Conservation (phyloP, 1,284 basidiomycete genomes). For the Sporisorium sorghi region DNA sequence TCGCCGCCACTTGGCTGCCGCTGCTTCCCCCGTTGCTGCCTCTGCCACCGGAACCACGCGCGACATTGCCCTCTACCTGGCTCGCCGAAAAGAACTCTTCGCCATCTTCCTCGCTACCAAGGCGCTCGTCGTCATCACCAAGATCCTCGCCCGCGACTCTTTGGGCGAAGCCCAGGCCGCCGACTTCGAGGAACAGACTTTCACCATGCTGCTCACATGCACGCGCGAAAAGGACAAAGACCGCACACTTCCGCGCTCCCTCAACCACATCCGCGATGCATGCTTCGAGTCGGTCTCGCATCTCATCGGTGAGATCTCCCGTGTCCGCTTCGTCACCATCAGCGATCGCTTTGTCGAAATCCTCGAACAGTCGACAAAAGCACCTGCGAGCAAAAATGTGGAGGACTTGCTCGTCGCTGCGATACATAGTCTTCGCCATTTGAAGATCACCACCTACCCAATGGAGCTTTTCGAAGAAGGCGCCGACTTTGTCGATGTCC, state of each 20-base stretch:
- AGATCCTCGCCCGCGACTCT: slow-evolving; percentile 27
- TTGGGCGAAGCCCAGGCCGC: slow-evolving; percentile 46
- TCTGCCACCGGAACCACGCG: slow-evolving; percentile 23
- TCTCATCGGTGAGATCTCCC: slow-evolving; percentile 64
- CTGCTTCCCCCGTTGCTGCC: slow-evolving; percentile 14
- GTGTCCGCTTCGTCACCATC: slow-evolving; percentile 56
- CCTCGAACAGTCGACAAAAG: slow-evolving; percentile 55
- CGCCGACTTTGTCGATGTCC: slow-evolving; percentile 86
- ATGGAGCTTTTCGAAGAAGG: slow-evolving; percentile 93
- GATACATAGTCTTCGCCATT: slow-evolving; percentile 62
- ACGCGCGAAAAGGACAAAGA: slow-evolving; percentile 58
- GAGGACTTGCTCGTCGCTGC: slow-evolving; percentile 62
- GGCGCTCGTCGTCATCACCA: slow-evolving; percentile 46
- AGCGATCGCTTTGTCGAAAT: slow-evolving; percentile 65
- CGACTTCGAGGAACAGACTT: slow-evolving; percentile 52
- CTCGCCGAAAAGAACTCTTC: slow-evolving; percentile 52
- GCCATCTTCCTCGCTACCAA: slow-evolving; percentile 50
- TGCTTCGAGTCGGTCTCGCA: slow-evolving; percentile 62
- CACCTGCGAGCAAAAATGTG: slow-evolving; percentile 52
- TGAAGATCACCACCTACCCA: slow-evolving; percentile 77
- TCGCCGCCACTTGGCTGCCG: slow-evolving; percentile 36
- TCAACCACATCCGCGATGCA: slow-evolving; percentile 48
- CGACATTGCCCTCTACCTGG: slow-evolving; percentile 48
- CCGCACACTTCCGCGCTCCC: slow-evolving; percentile 34
- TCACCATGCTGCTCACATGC: slow-evolving; percentile 62